A percentile compares a stretch with the other conserved stretches of the same genome.
phyloP scores from a whole-genome alignment of 306 rosid genomes.

The Canavalia gladiata region DNA sequence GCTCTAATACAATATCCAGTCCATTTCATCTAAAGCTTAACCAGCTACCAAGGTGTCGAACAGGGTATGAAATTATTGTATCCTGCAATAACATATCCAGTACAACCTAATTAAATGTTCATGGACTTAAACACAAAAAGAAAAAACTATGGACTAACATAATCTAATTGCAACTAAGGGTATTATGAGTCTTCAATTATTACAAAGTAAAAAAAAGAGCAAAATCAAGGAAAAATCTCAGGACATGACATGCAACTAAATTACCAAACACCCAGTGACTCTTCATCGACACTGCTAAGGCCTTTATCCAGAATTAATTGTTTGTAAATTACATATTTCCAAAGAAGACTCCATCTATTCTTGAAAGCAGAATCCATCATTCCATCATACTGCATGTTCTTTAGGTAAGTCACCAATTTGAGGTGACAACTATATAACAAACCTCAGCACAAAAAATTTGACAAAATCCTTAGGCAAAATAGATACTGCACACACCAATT shows the following conservation, averaged over 20 bases:
- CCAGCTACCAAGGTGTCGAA: neutral
- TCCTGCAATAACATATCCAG: neutral
- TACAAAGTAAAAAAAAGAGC: slow-evolving; percentile 11
- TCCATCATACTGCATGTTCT: slow-evolving; percentile 15
- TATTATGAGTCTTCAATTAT: neutral
- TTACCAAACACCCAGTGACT: neutral
- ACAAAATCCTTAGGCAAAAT: neutral
- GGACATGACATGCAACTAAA: slow-evolving; percentile 11
- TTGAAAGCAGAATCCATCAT: slow-evolving; percentile 2
- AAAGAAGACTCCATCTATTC: neutral
- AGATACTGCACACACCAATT: slow-evolving; percentile 52
- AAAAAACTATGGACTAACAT: neutral
- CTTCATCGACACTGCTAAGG: neutral
- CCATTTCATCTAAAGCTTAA: neutral
- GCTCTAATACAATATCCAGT: neutral
- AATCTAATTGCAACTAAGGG: slow-evolving; percentile 1
- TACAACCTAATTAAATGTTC: slow-evolving; percentile 10
- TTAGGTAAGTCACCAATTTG: neutral
- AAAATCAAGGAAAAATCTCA: slow-evolving; percentile 27
- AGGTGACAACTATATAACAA: slow-evolving; percentile 22
- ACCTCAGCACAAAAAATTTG: neutral
- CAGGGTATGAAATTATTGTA: neutral
- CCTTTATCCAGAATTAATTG: neutral
- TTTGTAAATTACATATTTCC: slow-evolving; percentile 31
- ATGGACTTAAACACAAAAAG: slow-evolving; percentile 3